phyloP scores from a whole-genome alignment of 495 filamentous ascomycete genomes.

The Extremus antarcticus region DNA sequence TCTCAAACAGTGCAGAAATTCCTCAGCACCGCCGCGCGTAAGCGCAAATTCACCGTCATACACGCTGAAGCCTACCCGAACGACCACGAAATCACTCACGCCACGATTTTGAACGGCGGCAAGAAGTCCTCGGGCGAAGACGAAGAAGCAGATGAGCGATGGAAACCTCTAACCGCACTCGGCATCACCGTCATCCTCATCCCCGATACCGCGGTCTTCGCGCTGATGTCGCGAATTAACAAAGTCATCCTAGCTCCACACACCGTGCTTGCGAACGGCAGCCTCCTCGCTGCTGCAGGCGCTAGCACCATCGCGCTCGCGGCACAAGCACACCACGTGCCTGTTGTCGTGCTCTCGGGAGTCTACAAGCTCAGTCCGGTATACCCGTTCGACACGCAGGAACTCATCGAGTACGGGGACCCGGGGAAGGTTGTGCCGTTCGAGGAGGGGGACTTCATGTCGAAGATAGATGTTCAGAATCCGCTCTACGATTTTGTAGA shows the following conservation, averaged over 20 bases:
- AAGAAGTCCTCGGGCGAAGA: slow-evolving; percentile 34
- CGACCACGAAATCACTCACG: slow-evolving; percentile 50
- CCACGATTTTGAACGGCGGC: slow-evolving; percentile 44
- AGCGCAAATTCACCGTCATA: slow-evolving; percentile 79
- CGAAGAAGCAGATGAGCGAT: slow-evolving; percentile 40
- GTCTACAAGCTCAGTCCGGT: slow-evolving; percentile 87
- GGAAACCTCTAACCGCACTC: slow-evolving; percentile 64
- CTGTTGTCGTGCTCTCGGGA: slow-evolving; percentile 72
- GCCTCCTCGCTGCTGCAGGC: slow-evolving; percentile 67
- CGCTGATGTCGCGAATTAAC: slow-evolving; percentile 85
- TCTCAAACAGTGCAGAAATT: slow-evolving; percentile 78
- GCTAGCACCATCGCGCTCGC: slow-evolving; percentile 69
- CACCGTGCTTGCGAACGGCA: slow-evolving; percentile 76
- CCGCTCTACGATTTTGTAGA: slow-evolving; percentile 75
- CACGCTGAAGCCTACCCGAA: slow-evolving; percentile 64
- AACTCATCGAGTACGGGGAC: slow-evolving; percentile 71
- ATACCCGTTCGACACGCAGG: slow-evolving; percentile 67
- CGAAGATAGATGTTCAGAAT: slow-evolving; percentile 67
- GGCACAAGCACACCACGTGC: slow-evolving; percentile 64
- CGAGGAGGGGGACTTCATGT: slow-evolving; percentile 62
- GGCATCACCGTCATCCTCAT: slow-evolving; percentile 75
- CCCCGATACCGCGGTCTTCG: slow-evolving; percentile 74
- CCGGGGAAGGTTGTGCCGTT: slow-evolving; percentile 60
- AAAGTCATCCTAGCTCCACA: slow-evolving; percentile 86
- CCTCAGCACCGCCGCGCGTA: slow-evolving; percentile 67